Evolutionary conservation across 208 protist species (phyloP), one percentile per base, ranked within the genome.

Genomic region (Spongospora subterranea): DNA sequence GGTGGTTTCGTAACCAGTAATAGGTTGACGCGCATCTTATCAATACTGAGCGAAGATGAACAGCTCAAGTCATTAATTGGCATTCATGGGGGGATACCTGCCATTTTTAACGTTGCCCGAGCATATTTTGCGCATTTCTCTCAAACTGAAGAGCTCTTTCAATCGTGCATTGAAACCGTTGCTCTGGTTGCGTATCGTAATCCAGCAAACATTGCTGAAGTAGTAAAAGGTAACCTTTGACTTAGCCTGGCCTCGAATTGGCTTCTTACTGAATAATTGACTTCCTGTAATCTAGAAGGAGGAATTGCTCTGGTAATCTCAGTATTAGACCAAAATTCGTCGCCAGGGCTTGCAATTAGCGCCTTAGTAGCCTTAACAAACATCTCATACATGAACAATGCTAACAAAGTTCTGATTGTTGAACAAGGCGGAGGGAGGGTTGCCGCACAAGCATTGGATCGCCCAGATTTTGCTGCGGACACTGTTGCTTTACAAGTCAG

Each of bases 41-140:
- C 17, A 20, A 6, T 82, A n/a, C 40, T 82, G 6, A 82, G 71
- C n/a, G 71, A 82, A 43, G 71, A 82, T 43, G 71, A 82, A 35
- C 71, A 82, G 11, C n/a, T 82, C 17, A 82, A 82, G 40, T 82
- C 71, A n/a, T n/a, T 82, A 43, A 82, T 82, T 43, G 71, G 71
- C 35, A 82, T 82, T 17, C 71, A 82, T 43, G n/a, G 71, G 6
- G 71, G 71, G 35, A 82, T 82, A 20, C 71, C 71, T 43, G 71
- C 71, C 71, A 35, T 82, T n/a, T 82, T 82, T n/a, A 82, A 82
- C 6, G 71, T 82, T 13, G 17, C 35, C 11, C 71, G 71, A 6
- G 17, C 6, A 35, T 82, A 82, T 43, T 45, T 35, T n/a, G 35
- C 6, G 17, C 35, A 6, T 6, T 6, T 20, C 35, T n/a, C n/a